phyloP scores from a whole-genome alignment of 1,139 yeast genomes.

The Geotrichum fermentans region DNA sequence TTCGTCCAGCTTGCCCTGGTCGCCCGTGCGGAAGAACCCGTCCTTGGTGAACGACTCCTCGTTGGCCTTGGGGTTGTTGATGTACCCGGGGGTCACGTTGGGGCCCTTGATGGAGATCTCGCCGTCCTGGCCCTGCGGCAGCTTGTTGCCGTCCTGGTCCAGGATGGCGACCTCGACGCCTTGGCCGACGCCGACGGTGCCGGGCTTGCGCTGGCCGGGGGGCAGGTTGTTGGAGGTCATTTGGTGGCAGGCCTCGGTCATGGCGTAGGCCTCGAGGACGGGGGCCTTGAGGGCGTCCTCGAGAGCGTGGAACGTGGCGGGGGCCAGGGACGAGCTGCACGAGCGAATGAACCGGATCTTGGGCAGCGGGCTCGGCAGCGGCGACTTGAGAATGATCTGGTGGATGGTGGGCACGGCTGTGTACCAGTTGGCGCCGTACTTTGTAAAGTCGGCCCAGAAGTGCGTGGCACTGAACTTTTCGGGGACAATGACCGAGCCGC shows the following conservation, averaged over 20 bases:
- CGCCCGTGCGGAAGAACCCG: slow-evolving; percentile 68
- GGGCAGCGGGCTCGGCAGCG: slow-evolving; percentile 48
- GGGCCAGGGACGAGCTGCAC: slow-evolving; percentile 64
- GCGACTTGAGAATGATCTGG: slow-evolving; percentile 51
- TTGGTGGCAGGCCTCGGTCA: slow-evolving; percentile 71
- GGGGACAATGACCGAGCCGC: slow-evolving; percentile 59
- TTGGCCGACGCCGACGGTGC: slow-evolving; percentile 67
- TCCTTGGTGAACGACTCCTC: slow-evolving; percentile 53
- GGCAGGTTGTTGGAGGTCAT: slow-evolving; percentile 67
- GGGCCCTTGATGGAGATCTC: slow-evolving; percentile 62
- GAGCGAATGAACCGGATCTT: slow-evolving; percentile 59
- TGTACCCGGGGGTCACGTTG: slow-evolving; percentile 65
- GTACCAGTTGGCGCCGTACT: slow-evolving; percentile 56
- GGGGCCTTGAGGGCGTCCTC: slow-evolving; percentile 57
- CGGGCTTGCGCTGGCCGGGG: slow-evolving; percentile 58
- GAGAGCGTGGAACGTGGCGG: slow-evolving; percentile 52
- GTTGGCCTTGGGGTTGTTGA: slow-evolving; percentile 64
- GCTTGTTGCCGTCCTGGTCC: slow-evolving; percentile 44
- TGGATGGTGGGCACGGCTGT: slow-evolving; percentile 73
- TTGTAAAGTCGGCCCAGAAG: slow-evolving; percentile 54
- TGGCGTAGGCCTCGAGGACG: slow-evolving; percentile 69
- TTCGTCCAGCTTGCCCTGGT: slow-evolving; percentile 57
- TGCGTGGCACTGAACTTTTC: slow-evolving; percentile 51
- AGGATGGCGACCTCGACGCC: slow-evolving; percentile 58
- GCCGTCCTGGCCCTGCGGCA: slow-evolving; percentile 51